phyloP scores from a whole-genome alignment of 345 rosid genomes.

The Aquilaria sinensis region DNA sequence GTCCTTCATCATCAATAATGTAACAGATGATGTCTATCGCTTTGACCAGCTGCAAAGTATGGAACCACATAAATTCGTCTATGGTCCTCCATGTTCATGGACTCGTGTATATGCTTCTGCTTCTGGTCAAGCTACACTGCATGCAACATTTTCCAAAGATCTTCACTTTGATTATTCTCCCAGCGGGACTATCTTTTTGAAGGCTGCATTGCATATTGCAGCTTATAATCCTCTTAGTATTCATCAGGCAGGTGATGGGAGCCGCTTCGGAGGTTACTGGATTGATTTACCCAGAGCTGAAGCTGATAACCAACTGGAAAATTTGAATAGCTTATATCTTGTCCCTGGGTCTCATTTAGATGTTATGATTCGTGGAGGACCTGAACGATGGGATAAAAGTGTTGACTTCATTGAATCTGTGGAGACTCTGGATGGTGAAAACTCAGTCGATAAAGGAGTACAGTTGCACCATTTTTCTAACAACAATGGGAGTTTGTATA shows the following conservation, averaged over 20 bases:
- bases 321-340: constrained; percentile 55
- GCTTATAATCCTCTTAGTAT: constrained; percentile 68
- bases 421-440: constrained; percentile 38
- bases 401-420: constrained; percentile 53
- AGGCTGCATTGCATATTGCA: constrained; percentile 69
- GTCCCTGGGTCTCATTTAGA: constrained; percentile 80
- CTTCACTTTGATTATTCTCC: constrained; percentile 41
- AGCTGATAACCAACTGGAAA: constrained; percentile 37
- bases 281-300: constrained; percentile 38
- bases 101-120: constrained; percentile 53
- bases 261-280: constrained; percentile 86
- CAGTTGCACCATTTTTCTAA: constrained; percentile 35
- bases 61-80: constrained; percentile 23
- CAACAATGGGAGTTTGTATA: constrained; percentile 37
- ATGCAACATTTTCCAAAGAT: constrained; percentile 71
- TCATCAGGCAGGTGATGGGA: constrained; percentile 70
- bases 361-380: constrained; percentile 75
- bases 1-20: constrained; percentile 56
- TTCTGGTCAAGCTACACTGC: constrained; percentile 69
- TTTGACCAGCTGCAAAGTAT: constrained; percentile 21
- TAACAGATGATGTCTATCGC: constrained; percentile 35
- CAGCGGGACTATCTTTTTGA: constrained; percentile 46
- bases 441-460: constrained; percentile 29
- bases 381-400: constrained; percentile 67
- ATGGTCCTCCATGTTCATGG: constrained; percentile 79